These are phyloP conservation scores for Zhuliangozyma blackwelliae DNA, from an alignment of 1,139 yeast species.

Conservation along the genomic window DNA sequence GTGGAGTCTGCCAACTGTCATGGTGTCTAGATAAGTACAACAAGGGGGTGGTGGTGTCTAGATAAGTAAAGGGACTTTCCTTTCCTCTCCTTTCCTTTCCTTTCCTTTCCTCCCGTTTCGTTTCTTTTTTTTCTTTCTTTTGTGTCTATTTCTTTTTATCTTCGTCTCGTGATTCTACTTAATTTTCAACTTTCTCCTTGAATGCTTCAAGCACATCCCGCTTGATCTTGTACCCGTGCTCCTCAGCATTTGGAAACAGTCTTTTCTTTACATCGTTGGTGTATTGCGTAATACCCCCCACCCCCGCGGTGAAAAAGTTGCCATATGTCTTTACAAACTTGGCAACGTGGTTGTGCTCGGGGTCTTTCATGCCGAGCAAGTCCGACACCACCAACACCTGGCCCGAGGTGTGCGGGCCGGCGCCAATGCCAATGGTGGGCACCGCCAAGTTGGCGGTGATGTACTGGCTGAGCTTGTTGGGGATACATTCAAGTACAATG, in stretches of 20 bases:
- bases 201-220: slow-evolving; percentile 59
- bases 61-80: neutral
- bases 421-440: slow-evolving; percentile 96
- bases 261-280: slow-evolving; percentile 51
- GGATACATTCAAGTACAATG: slow-evolving; percentile 81
- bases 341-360: slow-evolving; percentile 44
- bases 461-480: slow-evolving; percentile 62
- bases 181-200: slow-evolving; percentile 10
- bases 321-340: slow-evolving; percentile 76
- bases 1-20: too few species aligned
- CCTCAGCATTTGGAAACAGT: slow-evolving; percentile 56
- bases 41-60: neutral
- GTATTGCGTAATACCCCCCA: slow-evolving; percentile 51
- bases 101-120: neutral
- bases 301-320: slow-evolving; percentile 47
- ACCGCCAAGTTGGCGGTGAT: slow-evolving; percentile 57
- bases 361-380: slow-evolving; percentile 68
- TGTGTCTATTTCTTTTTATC: neutral
- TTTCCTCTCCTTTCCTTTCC: neutral
- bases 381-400: slow-evolving; percentile 90
- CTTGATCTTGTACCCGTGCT: slow-evolving; percentile 70
- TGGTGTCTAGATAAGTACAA: too few species aligned
- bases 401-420: slow-evolving; percentile 80
- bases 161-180: neutral
- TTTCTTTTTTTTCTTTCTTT: neutral